Evolutionary conservation across 2,329 filamentous ascomycete species (phyloP).

Genomic region (Ramularia collo-cygni): DNA sequence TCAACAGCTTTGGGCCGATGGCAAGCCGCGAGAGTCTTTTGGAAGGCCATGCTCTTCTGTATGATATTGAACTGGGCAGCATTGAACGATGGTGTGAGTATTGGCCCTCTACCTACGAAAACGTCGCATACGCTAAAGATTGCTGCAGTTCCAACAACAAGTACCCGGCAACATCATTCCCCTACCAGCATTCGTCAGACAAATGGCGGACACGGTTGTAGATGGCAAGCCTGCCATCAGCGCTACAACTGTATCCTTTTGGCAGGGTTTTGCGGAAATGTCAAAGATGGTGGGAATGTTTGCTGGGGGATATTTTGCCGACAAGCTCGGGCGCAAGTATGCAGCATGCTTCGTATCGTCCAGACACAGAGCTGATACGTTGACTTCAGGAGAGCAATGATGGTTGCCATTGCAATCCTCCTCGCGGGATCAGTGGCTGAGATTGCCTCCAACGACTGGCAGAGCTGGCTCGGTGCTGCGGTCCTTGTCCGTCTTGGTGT

Average conservation of each 20-base stretch:
- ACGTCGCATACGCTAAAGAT: background rate
- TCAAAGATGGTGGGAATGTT: conserved; percentile 16
- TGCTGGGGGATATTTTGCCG: conserved; percentile 7
- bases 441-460: conserved; percentile 12
- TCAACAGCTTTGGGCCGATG: conserved; percentile 11
- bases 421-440: conserved; percentile 12
- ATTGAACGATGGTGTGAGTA: conserved; percentile 12
- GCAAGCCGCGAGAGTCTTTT: conserved; percentile 13
- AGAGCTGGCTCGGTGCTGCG: conserved; percentile 13
- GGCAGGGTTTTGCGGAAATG: conserved; percentile 16
- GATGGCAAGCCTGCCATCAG: conserved; percentile 11
- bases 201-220: conserved; percentile 12
- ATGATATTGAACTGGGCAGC: conserved; percentile 17
- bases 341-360: background rate
- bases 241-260: conserved; percentile 10
- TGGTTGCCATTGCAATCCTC: conserved; percentile 12
- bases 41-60: conserved; percentile 16
- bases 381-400: conserved; percentile 9
- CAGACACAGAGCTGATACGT: background rate
- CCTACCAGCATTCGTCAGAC: conserved; percentile 12
- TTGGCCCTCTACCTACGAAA: background rate
- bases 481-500: conserved; percentile 15
- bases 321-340: conserved; percentile 10
- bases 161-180: conserved; percentile 17
- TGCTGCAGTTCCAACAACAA: conserved; percentile 13